Conservation (phyloP, 164 flowering plant species). For the Cinnamomum micranthum region DNA sequence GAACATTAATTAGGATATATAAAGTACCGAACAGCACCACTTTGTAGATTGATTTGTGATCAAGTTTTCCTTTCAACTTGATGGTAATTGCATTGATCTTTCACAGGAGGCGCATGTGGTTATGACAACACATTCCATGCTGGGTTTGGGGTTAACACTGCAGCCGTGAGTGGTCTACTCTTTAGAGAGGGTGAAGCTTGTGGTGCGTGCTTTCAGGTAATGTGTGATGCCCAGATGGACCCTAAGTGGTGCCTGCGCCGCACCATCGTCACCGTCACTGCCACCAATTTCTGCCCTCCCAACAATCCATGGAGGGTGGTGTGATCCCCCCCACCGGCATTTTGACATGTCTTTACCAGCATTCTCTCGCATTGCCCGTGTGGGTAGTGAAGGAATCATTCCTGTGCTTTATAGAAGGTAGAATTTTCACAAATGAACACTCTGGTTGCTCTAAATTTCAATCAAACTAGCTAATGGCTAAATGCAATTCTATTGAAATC, state of each 20-base stretch:
- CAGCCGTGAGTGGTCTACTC: constrained; percentile 64
- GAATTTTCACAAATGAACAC: neutral
- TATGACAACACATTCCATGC: constrained; percentile 67
- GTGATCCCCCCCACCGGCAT: constrained; percentile 66
- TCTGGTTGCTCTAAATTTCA: neutral
- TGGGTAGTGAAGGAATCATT: constrained; percentile 65
- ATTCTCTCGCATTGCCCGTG: constrained; percentile 58
- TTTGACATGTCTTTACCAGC: constrained; percentile 78
- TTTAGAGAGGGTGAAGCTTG: constrained; percentile 61
- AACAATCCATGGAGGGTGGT: constrained; percentile 85
- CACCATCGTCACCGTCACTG: constrained; percentile 47
- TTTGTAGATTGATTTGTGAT: neutral
- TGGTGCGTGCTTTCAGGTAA: constrained; percentile 69
- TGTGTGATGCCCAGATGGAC: constrained; percentile 41
- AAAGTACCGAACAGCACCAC: neutral
- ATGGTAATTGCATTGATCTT: neutral
- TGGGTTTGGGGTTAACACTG: constrained; percentile 67
- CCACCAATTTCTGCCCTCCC: constrained; percentile 88
- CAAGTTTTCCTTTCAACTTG: neutral
- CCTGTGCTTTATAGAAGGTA: constrained; percentile 72
- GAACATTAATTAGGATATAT: neutral
- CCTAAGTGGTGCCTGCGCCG: constrained; percentile 60
- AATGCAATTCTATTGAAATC: neutral
- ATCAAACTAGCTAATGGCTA: neutral
- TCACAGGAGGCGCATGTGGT: constrained; percentile 83